Evolutionary conservation across 163 green algal species (phyloP).

Genomic region (Smithsoniella earleae): DNA sequence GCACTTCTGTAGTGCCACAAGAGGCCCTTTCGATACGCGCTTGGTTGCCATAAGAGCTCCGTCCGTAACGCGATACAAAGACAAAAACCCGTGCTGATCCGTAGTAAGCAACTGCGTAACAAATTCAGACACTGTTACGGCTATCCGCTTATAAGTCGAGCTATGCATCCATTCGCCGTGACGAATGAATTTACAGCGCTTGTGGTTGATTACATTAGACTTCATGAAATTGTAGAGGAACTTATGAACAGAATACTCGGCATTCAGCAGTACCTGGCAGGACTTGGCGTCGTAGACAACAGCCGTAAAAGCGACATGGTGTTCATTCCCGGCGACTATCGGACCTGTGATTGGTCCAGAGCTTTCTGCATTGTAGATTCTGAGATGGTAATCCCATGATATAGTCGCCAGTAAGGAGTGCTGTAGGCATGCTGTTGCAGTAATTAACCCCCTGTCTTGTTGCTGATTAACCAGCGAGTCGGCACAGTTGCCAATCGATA

Average conservation of each 20-base stretch:
- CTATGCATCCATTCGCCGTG: not conserved
- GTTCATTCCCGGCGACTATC: slow-evolving; percentile 45
- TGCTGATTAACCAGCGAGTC: not conserved
- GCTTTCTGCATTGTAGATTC: slow-evolving; percentile 39
- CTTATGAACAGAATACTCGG: slow-evolving; percentile 7
- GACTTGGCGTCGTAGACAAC: slow-evolving; percentile 45
- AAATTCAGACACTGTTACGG: slow-evolving; percentile 28
- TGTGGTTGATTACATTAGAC: not conserved
- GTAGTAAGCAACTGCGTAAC: slow-evolving; percentile 35
- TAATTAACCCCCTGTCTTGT: slow-evolving; percentile 28
- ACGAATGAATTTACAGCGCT: slow-evolving; percentile 24
- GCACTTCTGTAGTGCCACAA: slow-evolving; percentile 14
- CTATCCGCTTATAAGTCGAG: not conserved
- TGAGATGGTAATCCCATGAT: slow-evolving; percentile 50
- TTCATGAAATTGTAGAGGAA: slow-evolving; percentile 33
- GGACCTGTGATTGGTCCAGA: too few relatives aligned
- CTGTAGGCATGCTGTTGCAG: slow-evolving; percentile 33
- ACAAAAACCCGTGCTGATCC: slow-evolving; percentile 38
- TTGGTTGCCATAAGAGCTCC: slow-evolving; percentile 44
- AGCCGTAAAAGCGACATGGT: slow-evolving; percentile 46
- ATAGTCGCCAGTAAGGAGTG: slow-evolving; percentile 43
- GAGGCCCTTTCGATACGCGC: slow-evolving; percentile 33
- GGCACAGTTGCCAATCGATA: not conserved
- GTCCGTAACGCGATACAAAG: slow-evolving; percentile 40
- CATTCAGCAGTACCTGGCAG: slow-evolving; percentile 36